Base-by-base conservation (phyloP, 495 filamentous ascomycete species). In the Glonium stellatum region DNA sequence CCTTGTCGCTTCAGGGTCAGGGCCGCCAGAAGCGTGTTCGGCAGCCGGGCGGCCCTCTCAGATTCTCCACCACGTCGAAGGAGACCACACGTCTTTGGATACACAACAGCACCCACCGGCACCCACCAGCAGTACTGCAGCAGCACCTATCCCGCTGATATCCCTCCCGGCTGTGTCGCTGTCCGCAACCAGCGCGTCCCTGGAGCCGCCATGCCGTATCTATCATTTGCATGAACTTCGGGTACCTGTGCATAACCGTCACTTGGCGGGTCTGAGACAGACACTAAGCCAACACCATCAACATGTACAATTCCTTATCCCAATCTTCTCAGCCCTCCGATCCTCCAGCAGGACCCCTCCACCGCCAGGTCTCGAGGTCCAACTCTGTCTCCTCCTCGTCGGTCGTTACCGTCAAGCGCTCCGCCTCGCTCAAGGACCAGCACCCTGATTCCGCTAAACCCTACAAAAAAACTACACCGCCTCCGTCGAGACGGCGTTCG, bases 331-430 rank as follows among this genome's bases (percentile, higher is more conserved):
- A 34, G 18, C 13, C 9, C 4, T 23, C n/a, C 57, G 57, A 39
- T 19, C n/a, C 23, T n/a, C 47, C 25, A 15, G 3, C 57, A 4
- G 48, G 19, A 4, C 57, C 50, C 57, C 35, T 57, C 5, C 55
- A 63, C 53, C 56, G 34, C 54, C 65, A 66, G 41, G 55, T 60
- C 47, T 70, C 70, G 55, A 67, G 70, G 11, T 63, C 67, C 23
- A 68, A 66, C 55, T 73, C 71, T 5, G 35, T 70, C 10, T 72
- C 71, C 27, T 74, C 71, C 19, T 68, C 70, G 5, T 65, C 64
- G 18, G 65, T 68, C 42, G 67, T 69, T 41, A 71, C 70, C 21
- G 59, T 73, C 47, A 69, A 72, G 70, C 70, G 69, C 42, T 63
- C 70, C 19, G 68, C 60, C 27, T 72, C 71, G 49, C 57, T 68